A percentile compares a stretch with the other conserved stretches of the same genome.
These are phyloP conservation scores for Rhizophora mangle DNA, from an alignment of 345 rosid genomes.

Conservation along the genomic window DNA sequence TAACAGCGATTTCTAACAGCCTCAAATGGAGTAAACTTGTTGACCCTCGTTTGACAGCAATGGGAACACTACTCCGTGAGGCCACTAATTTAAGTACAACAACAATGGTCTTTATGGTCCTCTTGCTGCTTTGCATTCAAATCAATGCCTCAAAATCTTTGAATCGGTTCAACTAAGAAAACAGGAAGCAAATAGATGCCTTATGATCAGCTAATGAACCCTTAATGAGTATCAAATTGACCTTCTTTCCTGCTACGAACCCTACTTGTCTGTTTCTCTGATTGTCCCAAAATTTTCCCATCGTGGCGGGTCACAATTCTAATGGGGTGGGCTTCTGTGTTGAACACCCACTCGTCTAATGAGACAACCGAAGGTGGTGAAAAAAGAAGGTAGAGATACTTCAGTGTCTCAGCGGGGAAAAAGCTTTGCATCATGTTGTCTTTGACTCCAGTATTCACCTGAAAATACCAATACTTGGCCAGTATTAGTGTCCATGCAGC, in stretches of 20 bases:
- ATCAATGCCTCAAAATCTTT: not conserved
- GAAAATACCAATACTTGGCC: not conserved
- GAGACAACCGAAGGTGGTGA: slow-evolving; percentile 25
- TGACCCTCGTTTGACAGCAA: not conserved
- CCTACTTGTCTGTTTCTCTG: not conserved
- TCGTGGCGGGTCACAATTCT: slow-evolving; percentile 17
- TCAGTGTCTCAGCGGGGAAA: slow-evolving; percentile 30
- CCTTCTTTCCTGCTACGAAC: not conserved
- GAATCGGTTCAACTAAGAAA: not conserved
- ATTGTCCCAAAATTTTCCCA: not conserved
- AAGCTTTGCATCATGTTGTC: slow-evolving; percentile 35
- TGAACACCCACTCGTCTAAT: slow-evolving; percentile 30
- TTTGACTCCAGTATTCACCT: slow-evolving; percentile 24
- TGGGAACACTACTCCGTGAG: not conserved
- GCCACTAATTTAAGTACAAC: not conserved
- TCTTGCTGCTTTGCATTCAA: not conserved
- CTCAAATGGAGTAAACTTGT: not conserved
- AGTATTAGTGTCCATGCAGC: not conserved
- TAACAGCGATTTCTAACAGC: not conserved
- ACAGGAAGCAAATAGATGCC: not conserved
- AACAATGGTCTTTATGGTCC: not conserved
- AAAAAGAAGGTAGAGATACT: slow-evolving; percentile 28
- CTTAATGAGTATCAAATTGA: not conserved
- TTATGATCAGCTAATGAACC: not conserved
- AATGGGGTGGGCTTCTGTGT: slow-evolving; percentile 27